Conservation (phyloP, 1,139 yeast genomes). For the Keqinozyma sinolaborantium region DNA sequence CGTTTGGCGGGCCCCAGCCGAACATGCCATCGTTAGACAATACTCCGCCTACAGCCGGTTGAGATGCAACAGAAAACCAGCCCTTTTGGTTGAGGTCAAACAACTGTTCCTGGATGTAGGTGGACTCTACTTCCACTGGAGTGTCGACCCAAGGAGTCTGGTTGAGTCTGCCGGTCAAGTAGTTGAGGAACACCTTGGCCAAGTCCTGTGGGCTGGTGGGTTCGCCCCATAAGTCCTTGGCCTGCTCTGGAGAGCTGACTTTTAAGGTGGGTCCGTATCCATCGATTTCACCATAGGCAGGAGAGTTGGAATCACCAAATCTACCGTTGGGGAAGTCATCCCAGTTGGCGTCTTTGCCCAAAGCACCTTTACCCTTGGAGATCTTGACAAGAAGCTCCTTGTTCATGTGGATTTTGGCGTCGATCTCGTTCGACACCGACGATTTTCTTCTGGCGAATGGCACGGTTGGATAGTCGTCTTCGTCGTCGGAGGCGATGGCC, state of each 20-base stretch:
- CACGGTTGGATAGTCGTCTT: conserved; percentile 15
- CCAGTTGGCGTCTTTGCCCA: conserved; percentile 95
- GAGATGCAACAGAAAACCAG: conserved; percentile 88
- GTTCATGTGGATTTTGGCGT: conserved; percentile 22
- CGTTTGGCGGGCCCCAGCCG: conserved; percentile 97
- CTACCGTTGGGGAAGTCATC: conserved; percentile 98
- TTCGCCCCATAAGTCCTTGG: conserved; percentile 76
- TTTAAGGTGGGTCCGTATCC: conserved; percentile 94
- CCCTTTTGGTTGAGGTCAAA: conserved; percentile 72
- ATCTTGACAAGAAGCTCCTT: conserved; percentile 67
- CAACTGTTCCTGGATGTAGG: conserved; percentile 86
- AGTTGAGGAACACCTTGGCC: conserved; percentile 64
- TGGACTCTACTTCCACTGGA: conserved; percentile 84
- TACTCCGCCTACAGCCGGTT: conserved; percentile 85
- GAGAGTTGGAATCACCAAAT: conserved; percentile 95
- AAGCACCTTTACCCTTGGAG: conserved; percentile 78
- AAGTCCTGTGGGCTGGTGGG: conserved; percentile 68
- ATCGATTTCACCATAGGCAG: conserved; percentile 96
- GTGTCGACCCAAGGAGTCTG: conserved; percentile 91
- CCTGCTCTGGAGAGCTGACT: conserved; percentile 61
- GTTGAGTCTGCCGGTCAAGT: conserved; percentile 71
- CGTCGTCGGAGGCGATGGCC: conserved; percentile 34
- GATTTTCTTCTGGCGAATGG: conserved; percentile 35
- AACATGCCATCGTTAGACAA: conserved; percentile 78
- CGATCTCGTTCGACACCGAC: conserved; percentile 44